Base-by-base conservation (phyloP, 805 yeast species). In the Spathaspora passalidarum region DNA sequence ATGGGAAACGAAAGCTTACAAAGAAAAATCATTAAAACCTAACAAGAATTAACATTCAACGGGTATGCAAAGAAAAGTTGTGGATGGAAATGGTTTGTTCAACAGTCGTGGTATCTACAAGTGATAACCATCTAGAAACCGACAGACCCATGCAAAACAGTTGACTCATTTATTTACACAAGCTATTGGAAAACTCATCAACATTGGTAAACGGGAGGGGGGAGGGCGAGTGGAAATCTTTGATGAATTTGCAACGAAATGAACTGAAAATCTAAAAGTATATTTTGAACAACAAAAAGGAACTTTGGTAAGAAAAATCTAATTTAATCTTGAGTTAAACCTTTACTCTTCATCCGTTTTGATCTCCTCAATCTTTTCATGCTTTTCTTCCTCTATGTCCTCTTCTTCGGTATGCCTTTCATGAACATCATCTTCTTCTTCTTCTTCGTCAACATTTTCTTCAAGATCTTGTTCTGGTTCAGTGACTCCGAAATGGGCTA, bases 401-500 rank as follows among this genome's bases (percentile, higher is more conserved):
- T 46, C 60, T 42, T 59, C 66, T 51, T 66, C 70, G 46, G 63
- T 55, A 49, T 65, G 68, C 50, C 60, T 61, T 47, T 58, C 61
- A 48, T 51, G 59, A 34, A 50, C 55, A 38, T 48, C 53, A 43
- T 56, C 65, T 9, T 45, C 61, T 9, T 52, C 60, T 22, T 60
- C 64, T 18, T 57, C 61, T 38, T 60, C 67, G 49, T 68, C 73
- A 45, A 54, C 65, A 7, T 47, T 63, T 13, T 55, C 61, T 19
- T 62, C 66, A 17, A 61, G 69, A 22, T 57, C 63, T 21, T 59
- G 66, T 29, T 56, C 65, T 37, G 48, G 54, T 20, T 52, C 58
- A 20, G 55, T 64, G 62, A 69, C 63, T 22, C 73, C 73, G 50
- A 72, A 72, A 47, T 72, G 74, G 29, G 84, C 84, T 56, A 83